These are phyloP conservation scores for Heterobasidion parviporum DNA, from an alignment of 1,284 basidiomycete genomes.

Conservation along the genomic window DNA sequence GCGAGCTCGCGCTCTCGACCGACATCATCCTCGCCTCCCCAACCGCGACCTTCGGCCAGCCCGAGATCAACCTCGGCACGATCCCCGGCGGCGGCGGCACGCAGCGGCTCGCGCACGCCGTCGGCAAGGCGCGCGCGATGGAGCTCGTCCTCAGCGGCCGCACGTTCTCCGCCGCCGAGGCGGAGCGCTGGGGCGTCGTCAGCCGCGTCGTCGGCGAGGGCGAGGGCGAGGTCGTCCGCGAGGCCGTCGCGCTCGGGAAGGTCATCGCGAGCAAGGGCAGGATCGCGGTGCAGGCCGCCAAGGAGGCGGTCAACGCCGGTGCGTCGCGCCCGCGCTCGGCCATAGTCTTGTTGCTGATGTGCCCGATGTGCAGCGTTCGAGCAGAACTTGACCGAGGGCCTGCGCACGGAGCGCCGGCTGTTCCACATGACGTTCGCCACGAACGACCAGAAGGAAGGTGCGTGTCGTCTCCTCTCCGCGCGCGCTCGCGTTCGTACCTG, in stretches of 20 bases:
- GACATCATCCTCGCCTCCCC: slow-evolving; percentile 96
- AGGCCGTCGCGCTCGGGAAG: slow-evolving; percentile 80
- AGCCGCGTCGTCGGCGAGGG: slow-evolving; percentile 75
- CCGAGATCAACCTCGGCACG: slow-evolving; percentile 95
- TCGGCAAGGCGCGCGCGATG: slow-evolving; percentile 96
- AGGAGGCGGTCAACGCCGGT: slow-evolving; percentile 94
- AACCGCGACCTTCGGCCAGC: slow-evolving; percentile 91
- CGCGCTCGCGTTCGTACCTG: background rate
- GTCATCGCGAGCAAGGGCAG: slow-evolving; percentile 81
- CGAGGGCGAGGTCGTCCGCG: slow-evolving; percentile 76
- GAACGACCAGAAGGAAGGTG: slow-evolving; percentile 95
- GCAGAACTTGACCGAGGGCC: slow-evolving; percentile 73
- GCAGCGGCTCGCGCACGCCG: slow-evolving; percentile 76
- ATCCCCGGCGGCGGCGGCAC: slow-evolving; percentile 89
- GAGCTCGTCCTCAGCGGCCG: slow-evolving; percentile 90
- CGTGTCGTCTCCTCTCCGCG: slow-evolving; percentile 21
- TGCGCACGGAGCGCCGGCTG: slow-evolving; percentile 82
- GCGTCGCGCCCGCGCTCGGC: slow-evolving; percentile 18
- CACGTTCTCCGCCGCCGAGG: slow-evolving; percentile 75
- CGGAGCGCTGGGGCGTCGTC: slow-evolving; percentile 80
- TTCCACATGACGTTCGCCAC: slow-evolving; percentile 96
- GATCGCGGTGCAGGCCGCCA: slow-evolving; percentile 84
- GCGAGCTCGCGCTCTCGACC: slow-evolving; percentile 94
- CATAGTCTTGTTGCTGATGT: background rate
- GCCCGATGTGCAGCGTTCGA: slow-evolving; percentile 66